phyloP scores from a whole-genome alignment of 164 flowering plant species.

The Warburgia ugandensis region DNA sequence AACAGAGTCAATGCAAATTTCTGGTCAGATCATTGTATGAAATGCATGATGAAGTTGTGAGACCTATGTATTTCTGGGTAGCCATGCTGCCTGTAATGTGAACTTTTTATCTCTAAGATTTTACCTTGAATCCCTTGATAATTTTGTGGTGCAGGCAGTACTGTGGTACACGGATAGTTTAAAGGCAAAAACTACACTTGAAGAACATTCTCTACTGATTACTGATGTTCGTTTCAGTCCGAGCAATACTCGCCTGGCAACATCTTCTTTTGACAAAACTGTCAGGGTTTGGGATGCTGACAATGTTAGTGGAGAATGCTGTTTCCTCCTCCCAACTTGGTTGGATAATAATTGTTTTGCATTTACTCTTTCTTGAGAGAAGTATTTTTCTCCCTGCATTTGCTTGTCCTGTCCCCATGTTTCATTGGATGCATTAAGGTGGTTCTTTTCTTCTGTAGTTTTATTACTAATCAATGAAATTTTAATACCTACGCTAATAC shows the following conservation, averaged over 20 bases:
- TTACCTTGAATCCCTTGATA: not conserved
- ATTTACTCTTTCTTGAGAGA: not conserved
- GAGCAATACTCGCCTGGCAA: conserved; percentile 64
- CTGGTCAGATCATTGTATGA: not conserved
- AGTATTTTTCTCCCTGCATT: not conserved
- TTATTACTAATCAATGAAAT: no score
- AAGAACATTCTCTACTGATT: conserved; percentile 56
- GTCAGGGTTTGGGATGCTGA: conserved; percentile 88
- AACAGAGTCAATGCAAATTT: not conserved
- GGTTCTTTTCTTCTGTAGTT: no score
- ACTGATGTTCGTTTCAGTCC: conserved; percentile 87
- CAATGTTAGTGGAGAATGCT: conserved; percentile 38
- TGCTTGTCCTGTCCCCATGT: no score
- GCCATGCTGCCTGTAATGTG: not conserved
- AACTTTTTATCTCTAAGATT: not conserved
- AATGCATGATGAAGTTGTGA: no score
- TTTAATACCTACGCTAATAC: no score
- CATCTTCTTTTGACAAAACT: conserved; percentile 74
- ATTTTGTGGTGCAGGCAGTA: conserved; percentile 44
- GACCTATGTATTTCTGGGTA: no score
- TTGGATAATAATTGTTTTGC: not conserved
- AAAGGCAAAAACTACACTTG: conserved; percentile 44
- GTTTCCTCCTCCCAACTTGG: not conserved
- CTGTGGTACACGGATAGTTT: conserved; percentile 63
- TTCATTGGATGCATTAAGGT: no score